Evolutionary conservation across 257 asterid species (phyloP), one percentile per base, ranked within the genome.

Genomic region (Solanum clarkiae): DNA sequence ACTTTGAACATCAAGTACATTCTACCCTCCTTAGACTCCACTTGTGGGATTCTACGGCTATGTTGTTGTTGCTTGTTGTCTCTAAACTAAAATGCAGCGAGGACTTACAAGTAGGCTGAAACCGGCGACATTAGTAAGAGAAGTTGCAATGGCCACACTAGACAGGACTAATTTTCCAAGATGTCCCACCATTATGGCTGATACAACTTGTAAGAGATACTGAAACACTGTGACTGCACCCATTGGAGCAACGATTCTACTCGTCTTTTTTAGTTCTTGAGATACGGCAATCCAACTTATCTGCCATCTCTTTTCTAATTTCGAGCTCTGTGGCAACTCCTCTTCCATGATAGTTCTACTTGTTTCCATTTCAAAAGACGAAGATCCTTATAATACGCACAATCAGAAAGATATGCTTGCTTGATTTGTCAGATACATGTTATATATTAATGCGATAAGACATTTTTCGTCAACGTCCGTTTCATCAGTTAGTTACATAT

Each of bases 101-200:
- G 54, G 17, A 85, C 89, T 89, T 85, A 87, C 92, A 45, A 85
- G 91, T 70, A 88, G 89, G 66, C 92, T 90, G 89, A 92, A 89
- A 16, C 91, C 92, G 15, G 90, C 84, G 84, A 87, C 90, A 57
- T 88, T 91, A 44, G 93, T 87, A 4, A 91, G 84, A 65, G 93
- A 91, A 60, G 91, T 88, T 29, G 93, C 91, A 14, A 91, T 89
- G 74, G 92, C 92, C 26, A 89, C 90, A 44, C 89, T 86, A 59
- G 93, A 89, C 11, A 92, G 87, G 15, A 85, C 75, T 69, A 88
- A 84, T 45, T 71, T 85, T 8, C 93, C 92, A 17, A 91, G 86
- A 65, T 88, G 93, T 24, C 94, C 93, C 1, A 90, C 94, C 92
- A 92, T 90, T 82, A 90, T 83, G 24, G 87, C 45, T 11, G 94